Conservation (phyloP, 306 rosid genomes). For the Alnus rubra region DNA sequence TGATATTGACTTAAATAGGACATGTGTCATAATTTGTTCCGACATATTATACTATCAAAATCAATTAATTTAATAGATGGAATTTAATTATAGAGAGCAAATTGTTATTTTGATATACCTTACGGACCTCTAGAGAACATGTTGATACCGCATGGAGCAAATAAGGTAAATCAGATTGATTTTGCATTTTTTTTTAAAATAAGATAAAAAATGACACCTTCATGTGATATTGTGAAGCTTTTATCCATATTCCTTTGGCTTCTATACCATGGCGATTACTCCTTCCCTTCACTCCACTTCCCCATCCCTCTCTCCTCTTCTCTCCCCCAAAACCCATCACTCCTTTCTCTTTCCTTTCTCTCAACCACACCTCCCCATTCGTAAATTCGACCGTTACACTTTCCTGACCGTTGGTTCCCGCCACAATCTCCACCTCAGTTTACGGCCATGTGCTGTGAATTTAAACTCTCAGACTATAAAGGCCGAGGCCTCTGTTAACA, state of each 20-base stretch:
- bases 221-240: not conserved
- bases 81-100: no score
- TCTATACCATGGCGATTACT: conserved; percentile 21
- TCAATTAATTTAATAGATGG: no score
- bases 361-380: not conserved
- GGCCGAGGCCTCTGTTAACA: conserved; percentile 27
- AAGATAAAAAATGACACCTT: no score
- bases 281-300: conserved; percentile 21
- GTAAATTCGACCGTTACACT: conserved; percentile 10
- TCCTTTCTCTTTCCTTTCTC: conserved; percentile 19
- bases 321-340: conserved; percentile 11
- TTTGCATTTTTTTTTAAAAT: no score
- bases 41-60: no score
- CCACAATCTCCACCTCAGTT: conserved; percentile 12
- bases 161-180: no score
- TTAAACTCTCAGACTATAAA: conserved; percentile 5
- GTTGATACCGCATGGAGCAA: no score
- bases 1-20: no score
- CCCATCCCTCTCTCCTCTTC: conserved; percentile 11
- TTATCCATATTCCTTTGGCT: not conserved
- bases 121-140: no score
- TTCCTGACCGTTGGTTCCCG: conserved; percentile 35
- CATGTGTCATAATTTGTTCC: no score
- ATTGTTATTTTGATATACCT: no score
- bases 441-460: conserved; percentile 18